phyloP scores from a whole-genome alignment of 306 rosid genomes.

The Pueraria montana region DNA sequence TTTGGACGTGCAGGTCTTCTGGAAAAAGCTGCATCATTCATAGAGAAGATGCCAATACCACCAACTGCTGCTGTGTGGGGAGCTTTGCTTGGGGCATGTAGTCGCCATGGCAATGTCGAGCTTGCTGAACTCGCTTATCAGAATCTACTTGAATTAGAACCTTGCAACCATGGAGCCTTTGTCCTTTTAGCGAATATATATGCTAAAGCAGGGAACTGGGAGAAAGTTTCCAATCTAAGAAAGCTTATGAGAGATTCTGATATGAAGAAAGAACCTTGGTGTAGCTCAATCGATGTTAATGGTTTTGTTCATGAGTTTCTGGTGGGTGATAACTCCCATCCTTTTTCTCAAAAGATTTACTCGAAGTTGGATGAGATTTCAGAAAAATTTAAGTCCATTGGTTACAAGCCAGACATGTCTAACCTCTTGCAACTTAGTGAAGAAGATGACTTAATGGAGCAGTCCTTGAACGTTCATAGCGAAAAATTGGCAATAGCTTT shows the following conservation, averaged over 20 bases:
- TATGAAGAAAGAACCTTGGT: constrained; percentile 70
- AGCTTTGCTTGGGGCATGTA: constrained; percentile 68
- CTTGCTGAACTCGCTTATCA: constrained; percentile 68
- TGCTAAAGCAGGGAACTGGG: constrained; percentile 72
- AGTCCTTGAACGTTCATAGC: constrained; percentile 63
- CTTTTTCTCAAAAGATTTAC: constrained; percentile 57
- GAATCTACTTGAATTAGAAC: constrained; percentile 66
- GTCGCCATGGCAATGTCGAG: constrained; percentile 61
- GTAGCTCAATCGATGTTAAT: constrained; percentile 66
- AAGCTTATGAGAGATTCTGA: constrained; percentile 67
- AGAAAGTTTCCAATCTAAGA: constrained; percentile 67
- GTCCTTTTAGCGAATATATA: constrained; percentile 69
- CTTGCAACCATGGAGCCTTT: constrained; percentile 70
- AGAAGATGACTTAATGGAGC: constrained; percentile 70
- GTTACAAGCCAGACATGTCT: constrained; percentile 66
- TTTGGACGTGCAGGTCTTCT: constrained; percentile 70
- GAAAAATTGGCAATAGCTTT: constrained; percentile 75
- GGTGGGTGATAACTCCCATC: constrained; percentile 70
- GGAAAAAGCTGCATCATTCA: constrained; percentile 59
- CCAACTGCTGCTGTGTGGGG: constrained; percentile 68
- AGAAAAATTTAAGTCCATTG: constrained; percentile 55
- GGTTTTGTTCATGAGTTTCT: constrained; percentile 64
- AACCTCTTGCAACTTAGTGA: constrained; percentile 64
- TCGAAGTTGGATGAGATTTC: constrained; percentile 69
- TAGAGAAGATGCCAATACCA: constrained; percentile 60